Percentiles rank a stretch among this genome's conserved stretches.
These are phyloP conservation scores for Trichoderma parareesei DNA, from an alignment of 495 filamentous ascomycete genomes.

Conservation along the genomic window DNA sequence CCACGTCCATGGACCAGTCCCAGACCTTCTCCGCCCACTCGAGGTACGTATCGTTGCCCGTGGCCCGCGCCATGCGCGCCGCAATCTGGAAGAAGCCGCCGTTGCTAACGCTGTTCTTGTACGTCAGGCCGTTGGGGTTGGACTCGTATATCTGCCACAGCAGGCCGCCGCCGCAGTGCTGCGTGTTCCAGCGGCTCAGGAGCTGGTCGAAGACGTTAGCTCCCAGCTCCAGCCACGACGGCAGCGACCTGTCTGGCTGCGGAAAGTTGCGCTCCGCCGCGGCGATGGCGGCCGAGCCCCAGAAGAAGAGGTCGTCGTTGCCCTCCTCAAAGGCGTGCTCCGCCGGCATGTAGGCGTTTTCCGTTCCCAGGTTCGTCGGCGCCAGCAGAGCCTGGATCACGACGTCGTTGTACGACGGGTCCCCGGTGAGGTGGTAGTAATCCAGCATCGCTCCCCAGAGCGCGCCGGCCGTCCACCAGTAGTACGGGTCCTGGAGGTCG, in stretches of 20 bases:
- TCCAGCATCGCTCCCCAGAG: slow-evolving; percentile 68
- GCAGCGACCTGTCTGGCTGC: slow-evolving; percentile 43
- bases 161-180: slow-evolving; percentile 61
- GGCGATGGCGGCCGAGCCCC: slow-evolving; percentile 65
- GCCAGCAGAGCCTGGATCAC: slow-evolving; percentile 58
- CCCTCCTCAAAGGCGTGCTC: slow-evolving; percentile 41
- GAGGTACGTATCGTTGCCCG: slow-evolving; percentile 53
- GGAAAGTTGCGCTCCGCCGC: slow-evolving; percentile 70
- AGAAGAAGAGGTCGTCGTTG: slow-evolving; percentile 77
- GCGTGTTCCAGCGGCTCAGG: slow-evolving; percentile 58
- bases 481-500: slow-evolving; percentile 63
- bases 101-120: slow-evolving; percentile 67
- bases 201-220: slow-evolving; percentile 38
- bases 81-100: slow-evolving; percentile 61
- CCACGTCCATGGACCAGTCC: slow-evolving; percentile 53
- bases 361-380: slow-evolving; percentile 53
- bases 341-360: slow-evolving; percentile 51
- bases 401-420: slow-evolving; percentile 61
- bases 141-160: slow-evolving; percentile 79
- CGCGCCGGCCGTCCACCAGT: slow-evolving; percentile 75
- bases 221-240: slow-evolving; percentile 54
- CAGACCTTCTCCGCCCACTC: slow-evolving; percentile 64
- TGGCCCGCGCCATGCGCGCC: slow-evolving; percentile 59
- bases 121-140: slow-evolving; percentile 60
- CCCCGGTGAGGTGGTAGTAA: slow-evolving; percentile 78